A percentile compares a stretch with the other conserved stretches of the same genome.
phyloP scores from a whole-genome alignment of 2,329 filamentous ascomycete genomes.

The Pseudocercospora crystallina region DNA sequence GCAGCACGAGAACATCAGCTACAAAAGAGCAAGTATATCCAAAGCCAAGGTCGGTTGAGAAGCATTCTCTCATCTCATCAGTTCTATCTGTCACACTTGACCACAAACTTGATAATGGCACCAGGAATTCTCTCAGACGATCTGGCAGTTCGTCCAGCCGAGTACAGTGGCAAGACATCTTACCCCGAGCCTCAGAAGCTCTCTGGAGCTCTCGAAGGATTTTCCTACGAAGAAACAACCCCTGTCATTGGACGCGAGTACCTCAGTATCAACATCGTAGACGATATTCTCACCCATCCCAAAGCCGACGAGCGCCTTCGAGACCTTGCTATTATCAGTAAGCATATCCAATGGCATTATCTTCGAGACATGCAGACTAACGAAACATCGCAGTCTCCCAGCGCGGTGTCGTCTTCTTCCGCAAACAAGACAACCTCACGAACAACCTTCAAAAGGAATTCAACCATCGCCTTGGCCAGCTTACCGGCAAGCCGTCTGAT shows the following conservation, averaged over 20 bases:
- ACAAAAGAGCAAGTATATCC: too few relatives aligned
- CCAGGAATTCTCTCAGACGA: constrained; percentile 20
- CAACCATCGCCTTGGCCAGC: constrained; percentile 58
- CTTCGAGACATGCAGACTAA: background rate
- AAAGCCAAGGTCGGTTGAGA: too few relatives aligned
- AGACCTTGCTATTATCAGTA: constrained; percentile 22
- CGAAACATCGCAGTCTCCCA: constrained; percentile 56
- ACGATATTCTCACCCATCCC: constrained; percentile 58
- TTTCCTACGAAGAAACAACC: constrained; percentile 59
- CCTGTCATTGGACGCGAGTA: constrained; percentile 64
- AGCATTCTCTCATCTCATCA: too few relatives aligned
- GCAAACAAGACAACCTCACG: constrained; percentile 58
- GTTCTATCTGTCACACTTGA: too few relatives aligned
- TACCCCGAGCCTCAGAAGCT: constrained; percentile 46
- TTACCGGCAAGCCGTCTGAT: constrained; percentile 57
- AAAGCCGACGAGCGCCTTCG: constrained; percentile 21
- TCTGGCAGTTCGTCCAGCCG: constrained; percentile 1
- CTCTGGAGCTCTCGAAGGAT: constrained; percentile 43
- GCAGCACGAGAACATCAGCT: too few relatives aligned
- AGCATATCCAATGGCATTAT: background rate
- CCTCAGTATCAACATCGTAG: constrained; percentile 57
- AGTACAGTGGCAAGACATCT: constrained; percentile 2
- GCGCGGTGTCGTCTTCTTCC: constrained; percentile 70
- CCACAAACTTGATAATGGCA: constrained; percentile 10
- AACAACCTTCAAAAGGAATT: constrained; percentile 65